Conservation (phyloP, 2,329 filamentous ascomycete genomes). For the Calonectria hongkongensis region DNA sequence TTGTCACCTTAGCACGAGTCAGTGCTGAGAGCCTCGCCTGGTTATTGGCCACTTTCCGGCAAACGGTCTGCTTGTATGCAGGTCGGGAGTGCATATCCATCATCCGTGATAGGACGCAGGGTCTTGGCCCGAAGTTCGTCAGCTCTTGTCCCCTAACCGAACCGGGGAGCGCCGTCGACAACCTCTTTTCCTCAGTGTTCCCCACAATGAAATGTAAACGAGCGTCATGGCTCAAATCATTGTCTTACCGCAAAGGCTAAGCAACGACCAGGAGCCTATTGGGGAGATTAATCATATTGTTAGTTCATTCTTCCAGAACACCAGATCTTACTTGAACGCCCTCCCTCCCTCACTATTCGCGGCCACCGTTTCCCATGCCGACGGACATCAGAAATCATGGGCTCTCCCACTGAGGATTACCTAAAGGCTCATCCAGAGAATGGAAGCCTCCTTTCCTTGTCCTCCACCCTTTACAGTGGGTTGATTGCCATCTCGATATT, state of each 20-base stretch:
- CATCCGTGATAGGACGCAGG: slow-evolving; percentile 16
- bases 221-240: slow-evolving; percentile 26
- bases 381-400: slow-evolving; percentile 36
- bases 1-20: slow-evolving; percentile 29
- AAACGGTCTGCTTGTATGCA: slow-evolving; percentile 8
- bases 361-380: slow-evolving; percentile 22
- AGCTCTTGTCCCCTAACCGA: slow-evolving; percentile 21
- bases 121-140: slow-evolving; percentile 11
- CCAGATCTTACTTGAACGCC: slow-evolving; percentile 7
- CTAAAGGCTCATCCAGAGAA: slow-evolving; percentile 40
- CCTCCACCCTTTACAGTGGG: slow-evolving; percentile 47
- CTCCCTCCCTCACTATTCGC: slow-evolving; percentile 1
- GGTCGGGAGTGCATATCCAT: neutral
- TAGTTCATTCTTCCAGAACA: slow-evolving; percentile 12
- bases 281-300: slow-evolving; percentile 10
- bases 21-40: neutral
- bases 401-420: slow-evolving; percentile 37
- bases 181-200: slow-evolving; percentile 1
- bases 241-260: slow-evolving; percentile 21
- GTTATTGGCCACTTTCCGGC: neutral
- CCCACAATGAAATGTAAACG: slow-evolving; percentile 20
- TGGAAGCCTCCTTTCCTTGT: slow-evolving; percentile 49
- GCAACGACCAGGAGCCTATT: slow-evolving; percentile 2
- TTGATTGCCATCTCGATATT: slow-evolving; percentile 56
- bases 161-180: slow-evolving; percentile 11